phyloP scores from a whole-genome alignment of 768 basidiomycete genomes.

The Calocybe gangraenosa region DNA sequence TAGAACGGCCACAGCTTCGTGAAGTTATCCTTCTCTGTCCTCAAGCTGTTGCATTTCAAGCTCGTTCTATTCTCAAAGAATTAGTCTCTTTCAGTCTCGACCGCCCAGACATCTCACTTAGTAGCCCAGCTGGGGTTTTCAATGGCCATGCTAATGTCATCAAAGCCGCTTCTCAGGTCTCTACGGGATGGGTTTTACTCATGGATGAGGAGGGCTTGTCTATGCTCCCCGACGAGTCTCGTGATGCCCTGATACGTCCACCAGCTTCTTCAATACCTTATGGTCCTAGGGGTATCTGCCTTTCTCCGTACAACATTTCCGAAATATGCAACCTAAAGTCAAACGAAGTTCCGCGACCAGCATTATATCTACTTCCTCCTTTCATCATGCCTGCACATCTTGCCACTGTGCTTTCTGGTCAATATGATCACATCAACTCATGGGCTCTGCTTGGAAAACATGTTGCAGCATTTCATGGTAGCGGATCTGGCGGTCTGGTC shows the following conservation, averaged over 20 bases:
- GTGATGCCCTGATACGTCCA: slow-evolving; percentile 38
- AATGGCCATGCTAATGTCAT: slow-evolving; percentile 26
- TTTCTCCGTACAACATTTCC: slow-evolving; percentile 20
- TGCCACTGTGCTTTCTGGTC: slow-evolving; percentile 11
- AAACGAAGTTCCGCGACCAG: slow-evolving; percentile 27
- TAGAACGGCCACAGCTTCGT: slow-evolving; percentile 30
- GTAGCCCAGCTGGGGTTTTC: slow-evolving; percentile 22
- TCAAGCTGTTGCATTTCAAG: slow-evolving; percentile 26
- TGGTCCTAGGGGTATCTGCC: slow-evolving; percentile 36
- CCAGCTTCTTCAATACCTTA: slow-evolving; percentile 30
- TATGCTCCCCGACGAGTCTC: slow-evolving; percentile 26
- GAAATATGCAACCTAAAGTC: slow-evolving; percentile 25
- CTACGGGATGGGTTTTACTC: slow-evolving; percentile 49
- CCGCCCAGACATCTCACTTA: slow-evolving; percentile 41
- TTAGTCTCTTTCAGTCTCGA: slow-evolving; percentile 21
- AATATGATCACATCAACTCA: slow-evolving; percentile 21
- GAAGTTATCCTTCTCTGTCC: slow-evolving; percentile 50
- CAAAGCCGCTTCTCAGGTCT: slow-evolving; percentile 30
- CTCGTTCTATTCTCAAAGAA: slow-evolving; percentile 31
- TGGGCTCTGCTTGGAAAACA: slow-evolving; percentile 25
- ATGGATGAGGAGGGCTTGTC: slow-evolving; percentile 44
- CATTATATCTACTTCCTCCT: slow-evolving; percentile 56
- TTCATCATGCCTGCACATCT: slow-evolving; percentile 43
- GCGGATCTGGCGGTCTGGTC: slow-evolving; percentile 36
- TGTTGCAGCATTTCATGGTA: slow-evolving; percentile 21